Evolutionary conservation across 2,329 filamentous ascomycete species (phyloP), one percentile per base, ranked within the genome.

Genomic region (Fusarium pseudograminearum): DNA sequence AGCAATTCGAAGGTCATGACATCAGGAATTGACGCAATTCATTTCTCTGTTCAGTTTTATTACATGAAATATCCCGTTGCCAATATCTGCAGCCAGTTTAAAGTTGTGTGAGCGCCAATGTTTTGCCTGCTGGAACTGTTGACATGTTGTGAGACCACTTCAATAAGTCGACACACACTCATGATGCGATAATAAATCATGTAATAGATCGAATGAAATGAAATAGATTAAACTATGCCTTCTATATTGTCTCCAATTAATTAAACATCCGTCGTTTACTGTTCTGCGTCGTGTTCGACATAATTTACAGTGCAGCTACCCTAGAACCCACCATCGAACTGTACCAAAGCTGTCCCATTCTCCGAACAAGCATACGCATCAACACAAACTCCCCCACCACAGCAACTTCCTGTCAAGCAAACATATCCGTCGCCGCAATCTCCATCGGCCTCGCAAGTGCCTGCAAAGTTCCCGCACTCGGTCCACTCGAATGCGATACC

Each of bases 341-440:
- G 71, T 18, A 79, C 67, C 66, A 80, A 46, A 33, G 47, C 57
- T 9, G 76, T 78, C 3, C 77, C 77, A 34, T 77, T 76, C 61
- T 78, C 76, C 5, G 79, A 79, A 61, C 79, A 80, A 58, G 77
- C 76, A 60, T 76, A 79, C 8, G 77, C 76, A 71, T 80, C 77
- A 60, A 80, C 73, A 52, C 79, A 80, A 7, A 80, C 77, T 4
- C 79, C 79, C 2, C 67, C 65, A 2, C 76, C 78, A 41, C 79
- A 80, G 48, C 79, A 80, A 54, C 76, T 80, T n/a, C 78, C 79
- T 12, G 68, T 75, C 47, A 80, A 33, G 41, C 79, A 80, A 40
- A 79, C 63, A 57, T 74, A 76, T 4, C 67, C 73, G 14, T 60
- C 41, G 11, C 72, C 56, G 1, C 74, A 76, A 22, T 76, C 65